These are phyloP conservation scores for Triangularia verruculosa DNA, from an alignment of 2,329 filamentous ascomycete species.

Conservation along the genomic window DNA sequence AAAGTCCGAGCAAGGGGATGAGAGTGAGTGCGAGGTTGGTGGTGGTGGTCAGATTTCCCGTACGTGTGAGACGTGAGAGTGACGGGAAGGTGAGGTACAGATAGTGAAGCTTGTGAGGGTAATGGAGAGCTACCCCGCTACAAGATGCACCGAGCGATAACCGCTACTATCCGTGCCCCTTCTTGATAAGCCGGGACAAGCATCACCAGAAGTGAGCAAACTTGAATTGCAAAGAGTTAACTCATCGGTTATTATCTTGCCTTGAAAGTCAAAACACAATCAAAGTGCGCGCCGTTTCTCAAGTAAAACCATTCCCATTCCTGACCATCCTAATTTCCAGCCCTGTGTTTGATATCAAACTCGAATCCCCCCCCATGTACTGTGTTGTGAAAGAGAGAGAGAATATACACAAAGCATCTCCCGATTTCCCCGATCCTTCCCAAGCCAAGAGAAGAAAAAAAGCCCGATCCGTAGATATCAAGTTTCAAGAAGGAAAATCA, in stretches of 20 bases:
- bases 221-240: neutral
- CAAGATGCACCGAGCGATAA: neutral
- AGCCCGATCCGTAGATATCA: neutral
- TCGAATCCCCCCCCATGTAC: neutral
- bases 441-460: neutral
- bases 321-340: neutral
- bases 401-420: neutral
- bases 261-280: neutral
- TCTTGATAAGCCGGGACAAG: neutral
- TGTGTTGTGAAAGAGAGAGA: neutral
- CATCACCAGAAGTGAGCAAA: neutral
- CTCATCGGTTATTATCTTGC: neutral
- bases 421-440: neutral
- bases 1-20: neutral
- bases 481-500: neutral
- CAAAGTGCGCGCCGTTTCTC: neutral
- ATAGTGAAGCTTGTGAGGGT: neutral
- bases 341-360: neutral
- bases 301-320: neutral
- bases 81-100: neutral
- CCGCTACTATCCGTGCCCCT: neutral
- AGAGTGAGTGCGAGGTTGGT: neutral
- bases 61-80: neutral
- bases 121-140: slow-evolving; percentile 4
- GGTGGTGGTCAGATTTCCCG: neutral